phyloP scores from a whole-genome alignment of 805 yeast species.

The Metschnikowia shivogae region DNA sequence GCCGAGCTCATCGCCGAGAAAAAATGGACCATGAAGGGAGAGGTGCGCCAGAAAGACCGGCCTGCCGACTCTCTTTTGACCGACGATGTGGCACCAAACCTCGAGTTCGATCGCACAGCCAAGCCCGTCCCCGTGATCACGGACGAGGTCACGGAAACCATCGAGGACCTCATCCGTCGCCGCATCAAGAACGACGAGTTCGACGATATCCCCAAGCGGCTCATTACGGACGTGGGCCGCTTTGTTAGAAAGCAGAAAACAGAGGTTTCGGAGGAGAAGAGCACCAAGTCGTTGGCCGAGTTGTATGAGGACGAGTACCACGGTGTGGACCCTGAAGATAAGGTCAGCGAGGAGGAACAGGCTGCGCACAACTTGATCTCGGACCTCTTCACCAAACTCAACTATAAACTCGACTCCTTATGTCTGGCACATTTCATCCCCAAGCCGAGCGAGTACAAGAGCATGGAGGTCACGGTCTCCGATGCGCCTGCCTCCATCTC shows the following conservation, averaged over 20 bases:
- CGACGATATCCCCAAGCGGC: slow-evolving; percentile 78
- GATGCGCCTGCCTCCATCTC: slow-evolving; percentile 66
- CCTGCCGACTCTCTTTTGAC: slow-evolving; percentile 80
- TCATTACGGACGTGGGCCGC: slow-evolving; percentile 61
- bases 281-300: slow-evolving; percentile 85
- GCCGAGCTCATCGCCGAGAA: slow-evolving; percentile 86
- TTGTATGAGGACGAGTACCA: slow-evolving; percentile 82
- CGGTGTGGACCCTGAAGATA: slow-evolving; percentile 41
- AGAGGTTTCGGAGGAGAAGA: slow-evolving; percentile 79
- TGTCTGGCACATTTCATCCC: slow-evolving; percentile 96
- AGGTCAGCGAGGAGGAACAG: slow-evolving; percentile 58
- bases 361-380: slow-evolving; percentile 76
- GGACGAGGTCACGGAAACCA: slow-evolving; percentile 74
- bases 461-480: slow-evolving; percentile 70
- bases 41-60: slow-evolving; percentile 74
- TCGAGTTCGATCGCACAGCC: slow-evolving; percentile 89
- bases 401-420: slow-evolving; percentile 76
- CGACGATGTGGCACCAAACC: slow-evolving; percentile 48
- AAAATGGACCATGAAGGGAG: slow-evolving; percentile 94
- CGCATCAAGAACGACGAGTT: slow-evolving; percentile 73
- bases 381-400: slow-evolving; percentile 56
- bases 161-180: slow-evolving; percentile 85
- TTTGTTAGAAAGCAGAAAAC: slow-evolving; percentile 45
- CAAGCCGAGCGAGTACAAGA: slow-evolving; percentile 70
- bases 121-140: slow-evolving; percentile 97